Percentiles rank a stretch among this genome's conserved stretches.
Evolutionary conservation across 2,329 filamentous ascomycete species (phyloP).

Genomic region (Trichoderma semiorbis): DNA sequence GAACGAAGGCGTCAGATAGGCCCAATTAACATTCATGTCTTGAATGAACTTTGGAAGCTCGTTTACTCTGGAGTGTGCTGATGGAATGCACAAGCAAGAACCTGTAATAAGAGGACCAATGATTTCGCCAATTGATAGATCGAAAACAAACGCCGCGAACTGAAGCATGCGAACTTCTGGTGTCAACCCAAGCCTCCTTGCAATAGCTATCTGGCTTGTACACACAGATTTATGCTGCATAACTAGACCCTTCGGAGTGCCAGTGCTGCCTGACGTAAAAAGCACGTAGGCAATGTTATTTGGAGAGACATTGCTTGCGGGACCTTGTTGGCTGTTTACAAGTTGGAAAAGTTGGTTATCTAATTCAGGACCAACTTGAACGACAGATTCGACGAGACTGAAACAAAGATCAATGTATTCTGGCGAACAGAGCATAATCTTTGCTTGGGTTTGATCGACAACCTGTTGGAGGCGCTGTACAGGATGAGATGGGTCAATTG

Average conservation of each 20-base stretch:
- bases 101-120: conserved; percentile 11
- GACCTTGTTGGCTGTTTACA: not conserved
- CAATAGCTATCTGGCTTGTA: conserved; percentile 1
- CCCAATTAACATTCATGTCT: not conserved
- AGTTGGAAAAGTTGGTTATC: not conserved
- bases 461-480: not conserved
- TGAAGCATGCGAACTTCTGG: conserved; percentile 11
- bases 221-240: conserved; percentile 18
- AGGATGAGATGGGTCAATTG: not conserved
- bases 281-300: conserved; percentile 34
- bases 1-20: conserved; percentile 8
- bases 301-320: not conserved
- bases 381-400: not conserved
- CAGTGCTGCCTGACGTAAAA: conserved; percentile 52
- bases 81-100: conserved; percentile 24
- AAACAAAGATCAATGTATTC: not conserved
- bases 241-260: conserved; percentile 41
- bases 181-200: not conserved
- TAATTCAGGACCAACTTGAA: not conserved
- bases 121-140: conserved; percentile 18
- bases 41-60: conserved; percentile 8
- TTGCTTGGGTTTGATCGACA: not conserved
- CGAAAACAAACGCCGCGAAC: conserved; percentile 21
- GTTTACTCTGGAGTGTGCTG: conserved; percentile 11
- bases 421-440: not conserved